Percentiles rank a stretch among this genome's conserved stretches.
phyloP scores from a whole-genome alignment of 768 basidiomycete genomes.

The Lactifluus pinguis region DNA sequence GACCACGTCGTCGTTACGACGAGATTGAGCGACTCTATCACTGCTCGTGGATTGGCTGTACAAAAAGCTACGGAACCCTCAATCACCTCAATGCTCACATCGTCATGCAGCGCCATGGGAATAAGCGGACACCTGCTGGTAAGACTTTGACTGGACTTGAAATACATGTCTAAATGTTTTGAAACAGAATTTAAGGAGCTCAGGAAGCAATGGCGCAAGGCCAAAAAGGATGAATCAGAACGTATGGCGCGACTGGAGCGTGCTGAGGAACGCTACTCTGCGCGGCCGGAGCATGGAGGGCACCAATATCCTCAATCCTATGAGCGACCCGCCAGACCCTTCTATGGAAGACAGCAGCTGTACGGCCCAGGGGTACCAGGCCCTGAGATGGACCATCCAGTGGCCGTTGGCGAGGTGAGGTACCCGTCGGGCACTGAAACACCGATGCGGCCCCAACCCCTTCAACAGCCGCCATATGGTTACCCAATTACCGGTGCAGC shows the following conservation, averaged over 20 bases:
- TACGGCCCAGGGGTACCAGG: slow-evolving; percentile 14
- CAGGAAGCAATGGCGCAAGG: slow-evolving; percentile 91
- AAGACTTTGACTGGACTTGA: slow-evolving; percentile 27
- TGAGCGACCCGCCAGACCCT: background rate
- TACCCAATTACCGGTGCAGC: slow-evolving; percentile 3
- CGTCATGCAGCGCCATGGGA: slow-evolving; percentile 94
- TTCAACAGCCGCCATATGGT: slow-evolving; percentile 4
- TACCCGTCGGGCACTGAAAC: background rate
- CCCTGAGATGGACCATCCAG: slow-evolving; percentile 9
- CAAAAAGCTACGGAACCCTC: slow-evolving; percentile 86
- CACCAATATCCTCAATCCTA: slow-evolving; percentile 2
- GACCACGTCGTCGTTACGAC: slow-evolving; percentile 80
- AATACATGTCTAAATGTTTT: slow-evolving; percentile 14
- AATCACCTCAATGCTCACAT: slow-evolving; percentile 98
- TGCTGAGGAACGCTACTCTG: slow-evolving; percentile 1
- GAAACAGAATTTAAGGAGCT: slow-evolving; percentile 94
- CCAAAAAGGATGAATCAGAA: slow-evolving; percentile 61
- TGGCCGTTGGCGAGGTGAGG: background rate
- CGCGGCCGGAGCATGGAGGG: slow-evolving; percentile 1
- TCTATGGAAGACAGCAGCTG: slow-evolving; percentile 5
- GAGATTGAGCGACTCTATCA: slow-evolving; percentile 92
- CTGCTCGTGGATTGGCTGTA: slow-evolving; percentile 52
- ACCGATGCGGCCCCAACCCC: slow-evolving; percentile 1
- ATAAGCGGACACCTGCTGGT: slow-evolving; percentile 87
- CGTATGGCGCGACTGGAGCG: slow-evolving; percentile 7